Conservation (phyloP, 2,329 filamentous ascomycete genomes). For the Sclerotinia borealis region DNA sequence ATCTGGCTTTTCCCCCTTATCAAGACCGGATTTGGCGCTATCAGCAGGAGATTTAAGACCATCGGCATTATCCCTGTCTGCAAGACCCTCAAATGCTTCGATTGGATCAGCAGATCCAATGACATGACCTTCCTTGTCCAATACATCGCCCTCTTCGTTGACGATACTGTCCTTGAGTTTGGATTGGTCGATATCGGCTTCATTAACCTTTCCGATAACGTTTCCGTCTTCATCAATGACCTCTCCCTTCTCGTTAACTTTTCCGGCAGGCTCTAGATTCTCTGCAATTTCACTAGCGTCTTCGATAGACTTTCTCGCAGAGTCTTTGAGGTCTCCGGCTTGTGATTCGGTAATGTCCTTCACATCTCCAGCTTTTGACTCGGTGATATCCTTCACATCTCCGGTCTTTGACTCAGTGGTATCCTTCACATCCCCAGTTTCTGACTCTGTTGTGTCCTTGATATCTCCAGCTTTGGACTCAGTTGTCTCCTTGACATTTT, state of each 20-base stretch:
- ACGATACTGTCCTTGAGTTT: slow-evolving; percentile 37
- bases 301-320: neutral
- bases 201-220: slow-evolving; percentile 51
- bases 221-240: slow-evolving; percentile 49
- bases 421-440: no score
- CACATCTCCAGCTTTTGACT: neutral
- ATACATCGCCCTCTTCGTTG: slow-evolving; percentile 44
- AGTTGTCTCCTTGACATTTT: neutral
- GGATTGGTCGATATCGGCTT: slow-evolving; percentile 50
- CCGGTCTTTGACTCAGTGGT: neutral
- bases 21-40: slow-evolving; percentile 10
- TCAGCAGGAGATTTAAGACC: slow-evolving; percentile 11
- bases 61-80: slow-evolving; percentile 15
- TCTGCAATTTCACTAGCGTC: neutral
- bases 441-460: neutral
- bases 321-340: neutral
- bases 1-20: slow-evolving; percentile 29
- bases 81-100: neutral
- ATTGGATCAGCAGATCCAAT: slow-evolving; percentile 32
- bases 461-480: neutral
- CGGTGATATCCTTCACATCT: neutral
- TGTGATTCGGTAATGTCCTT: neutral
- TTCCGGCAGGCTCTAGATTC: slow-evolving; percentile 14
- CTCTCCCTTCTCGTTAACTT: slow-evolving; percentile 44
- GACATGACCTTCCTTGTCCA: slow-evolving; percentile 47